These are phyloP conservation scores for Malassezia dermatis DNA, from an alignment of 1,284 basidiomycete genomes.

Conservation along the genomic window DNA sequence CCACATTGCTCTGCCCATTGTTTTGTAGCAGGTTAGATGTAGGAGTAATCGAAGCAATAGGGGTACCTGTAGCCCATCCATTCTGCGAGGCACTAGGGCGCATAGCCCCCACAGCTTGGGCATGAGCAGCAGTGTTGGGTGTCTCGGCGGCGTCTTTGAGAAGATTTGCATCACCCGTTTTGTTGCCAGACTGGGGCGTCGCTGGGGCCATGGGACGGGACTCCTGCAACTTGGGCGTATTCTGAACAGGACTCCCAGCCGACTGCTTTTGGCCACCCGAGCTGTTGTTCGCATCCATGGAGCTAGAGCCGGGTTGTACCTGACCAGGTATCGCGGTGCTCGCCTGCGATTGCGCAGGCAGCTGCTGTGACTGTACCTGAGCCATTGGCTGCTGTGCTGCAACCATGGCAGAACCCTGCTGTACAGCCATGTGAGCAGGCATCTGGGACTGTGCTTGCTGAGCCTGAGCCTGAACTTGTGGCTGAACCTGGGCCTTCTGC, in stretches of 20 bases:
- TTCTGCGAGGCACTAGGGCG: slow-evolving; percentile 2
- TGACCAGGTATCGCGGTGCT: not conserved
- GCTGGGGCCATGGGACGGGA: not conserved
- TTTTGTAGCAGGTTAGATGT: slow-evolving; percentile 8
- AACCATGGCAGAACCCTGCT: not conserved
- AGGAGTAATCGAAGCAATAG: slow-evolving; percentile 8
- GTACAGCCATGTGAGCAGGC: slow-evolving; percentile 5
- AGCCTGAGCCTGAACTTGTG: not conserved
- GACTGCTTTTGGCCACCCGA: not conserved
- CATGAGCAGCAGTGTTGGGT: slow-evolving; percentile 1
- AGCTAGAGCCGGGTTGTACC: not conserved
- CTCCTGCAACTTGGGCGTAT: not conserved
- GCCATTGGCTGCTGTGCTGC: not conserved
- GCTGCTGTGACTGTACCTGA: not conserved
- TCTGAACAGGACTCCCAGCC: not conserved
- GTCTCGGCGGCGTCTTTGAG: slow-evolving; percentile 3
- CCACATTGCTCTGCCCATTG: slow-evolving; percentile 1
- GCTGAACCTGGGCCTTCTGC: not conserved
- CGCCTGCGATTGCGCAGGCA: not conserved
- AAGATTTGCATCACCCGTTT: slow-evolving; percentile 12
- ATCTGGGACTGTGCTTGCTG: not conserved
- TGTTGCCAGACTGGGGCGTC: slow-evolving; percentile 19
- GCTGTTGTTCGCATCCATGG: slow-evolving; percentile 4
- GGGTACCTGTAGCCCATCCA: slow-evolving; percentile 1
- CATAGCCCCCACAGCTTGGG: slow-evolving; percentile 3